phyloP scores from a whole-genome alignment of 2,329 filamentous ascomycete species.

The Sordariomycetes sp. region DNA sequence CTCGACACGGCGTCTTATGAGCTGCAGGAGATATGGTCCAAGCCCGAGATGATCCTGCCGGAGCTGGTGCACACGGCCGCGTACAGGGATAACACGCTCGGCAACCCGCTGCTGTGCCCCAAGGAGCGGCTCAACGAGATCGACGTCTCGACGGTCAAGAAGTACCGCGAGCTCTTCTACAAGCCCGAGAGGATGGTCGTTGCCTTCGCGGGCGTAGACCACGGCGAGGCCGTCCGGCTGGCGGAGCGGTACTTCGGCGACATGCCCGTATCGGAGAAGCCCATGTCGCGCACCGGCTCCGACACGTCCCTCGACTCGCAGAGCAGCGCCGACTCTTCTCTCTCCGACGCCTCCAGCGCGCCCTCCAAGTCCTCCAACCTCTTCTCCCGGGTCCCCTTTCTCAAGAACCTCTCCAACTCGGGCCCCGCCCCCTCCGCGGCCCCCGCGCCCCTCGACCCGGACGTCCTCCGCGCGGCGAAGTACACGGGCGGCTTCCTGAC shows the following conservation, averaged over 20 bases:
- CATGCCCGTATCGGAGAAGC: conserved; percentile 47
- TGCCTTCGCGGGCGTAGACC: conserved; percentile 84
- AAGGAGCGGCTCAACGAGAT: conserved; percentile 69
- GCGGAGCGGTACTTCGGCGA: conserved; percentile 83
- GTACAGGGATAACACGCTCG: conserved; percentile 90
- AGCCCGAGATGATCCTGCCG: conserved; percentile 88
- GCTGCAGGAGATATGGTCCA: conserved; percentile 94
- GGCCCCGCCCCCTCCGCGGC: conserved; percentile 49
- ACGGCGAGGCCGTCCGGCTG: conserved; percentile 64
- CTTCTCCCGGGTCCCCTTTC: conserved; percentile 74
- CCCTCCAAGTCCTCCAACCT: conserved; percentile 46
- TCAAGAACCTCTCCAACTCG: conserved; percentile 78
- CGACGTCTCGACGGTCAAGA: conserved; percentile 56
- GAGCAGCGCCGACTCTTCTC: conserved; percentile 18
- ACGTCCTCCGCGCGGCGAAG: conserved; percentile 54
- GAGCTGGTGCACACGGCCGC: conserved; percentile 93
- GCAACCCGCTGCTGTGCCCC: conserved; percentile 85
- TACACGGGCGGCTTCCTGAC: conserved; percentile 93
- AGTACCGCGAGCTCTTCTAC: conserved; percentile 76
- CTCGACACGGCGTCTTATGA: conserved; percentile 88
- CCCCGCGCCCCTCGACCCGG: conserved; percentile 39
- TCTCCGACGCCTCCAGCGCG: conserved; percentile 15
- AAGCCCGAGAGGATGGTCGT: conserved; percentile 84
- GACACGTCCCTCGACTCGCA: conserved; percentile 37
- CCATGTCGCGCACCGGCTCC: conserved; percentile 41